Percentiles rank a stretch among this genome's conserved stretches.
Conservation (phyloP, 176 grass and related monocot species). For the Elymus sibiricus region DNA sequence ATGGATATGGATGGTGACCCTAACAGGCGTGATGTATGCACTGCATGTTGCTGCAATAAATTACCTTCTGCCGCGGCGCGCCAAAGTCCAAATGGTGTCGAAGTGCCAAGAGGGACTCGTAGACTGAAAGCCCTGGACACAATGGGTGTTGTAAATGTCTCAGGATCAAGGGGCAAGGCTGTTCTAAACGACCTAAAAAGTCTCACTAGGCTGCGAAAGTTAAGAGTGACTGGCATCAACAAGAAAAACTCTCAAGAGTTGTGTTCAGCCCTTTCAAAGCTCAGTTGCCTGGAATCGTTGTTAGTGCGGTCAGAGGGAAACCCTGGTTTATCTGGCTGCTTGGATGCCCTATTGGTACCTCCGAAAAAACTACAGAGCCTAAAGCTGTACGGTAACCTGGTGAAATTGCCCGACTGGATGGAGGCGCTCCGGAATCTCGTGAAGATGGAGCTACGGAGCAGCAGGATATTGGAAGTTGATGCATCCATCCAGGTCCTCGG, state of each 20-base stretch:
- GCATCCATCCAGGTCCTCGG: background rate
- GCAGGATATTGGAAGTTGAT: constrained; percentile 1
- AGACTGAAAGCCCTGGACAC: constrained; percentile 11
- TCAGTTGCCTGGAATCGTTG: background rate
- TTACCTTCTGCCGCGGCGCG: background rate
- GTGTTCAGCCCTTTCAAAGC: background rate
- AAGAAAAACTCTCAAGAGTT: background rate
- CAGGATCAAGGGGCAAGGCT: background rate
- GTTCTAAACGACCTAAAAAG: background rate
- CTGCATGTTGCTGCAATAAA: constrained; percentile 13
- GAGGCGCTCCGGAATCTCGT: background rate
- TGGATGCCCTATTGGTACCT: background rate
- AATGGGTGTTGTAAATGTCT: constrained; percentile 9
- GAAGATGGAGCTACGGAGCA: constrained; percentile 14
- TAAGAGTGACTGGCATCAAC: background rate
- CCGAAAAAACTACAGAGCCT: background rate
- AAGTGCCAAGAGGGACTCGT: background rate
- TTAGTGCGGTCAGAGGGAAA: constrained; percentile 1
- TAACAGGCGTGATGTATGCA: constrained; percentile 1
- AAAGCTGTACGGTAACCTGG: constrained; percentile 7
- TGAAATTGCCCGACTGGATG: background rate
- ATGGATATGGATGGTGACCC: constrained; percentile 14
- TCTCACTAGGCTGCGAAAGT: constrained; percentile 2
- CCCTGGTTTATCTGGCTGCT: background rate
- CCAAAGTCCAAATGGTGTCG: background rate